These are phyloP conservation scores for Hyphopichia burtonii DNA, from an alignment of 1,139 yeast species.

Conservation along the genomic window DNA sequence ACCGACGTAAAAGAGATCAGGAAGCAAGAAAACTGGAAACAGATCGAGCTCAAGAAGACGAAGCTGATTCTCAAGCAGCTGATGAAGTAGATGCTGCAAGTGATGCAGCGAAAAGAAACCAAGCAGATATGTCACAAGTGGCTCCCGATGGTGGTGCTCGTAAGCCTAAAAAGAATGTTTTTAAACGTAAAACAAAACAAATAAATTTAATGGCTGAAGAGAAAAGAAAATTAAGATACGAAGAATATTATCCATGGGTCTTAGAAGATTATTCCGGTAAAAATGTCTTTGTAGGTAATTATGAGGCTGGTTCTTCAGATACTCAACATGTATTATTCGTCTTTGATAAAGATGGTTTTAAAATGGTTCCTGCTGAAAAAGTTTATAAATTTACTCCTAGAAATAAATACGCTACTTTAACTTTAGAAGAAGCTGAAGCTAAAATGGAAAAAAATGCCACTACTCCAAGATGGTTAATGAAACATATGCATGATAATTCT, in stretches of 20 bases:
- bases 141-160: constrained; percentile 96
- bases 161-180: constrained; percentile 57
- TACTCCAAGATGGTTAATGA: constrained; percentile 96
- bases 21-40: constrained; percentile 23
- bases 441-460: constrained; percentile 80
- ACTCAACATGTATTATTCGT: constrained; percentile 78
- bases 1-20: constrained; percentile 54
- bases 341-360: constrained; percentile 84
- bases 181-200: constrained; percentile 83
- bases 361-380: constrained; percentile 92
- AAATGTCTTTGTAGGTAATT: constrained; percentile 93
- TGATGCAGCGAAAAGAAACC: constrained; percentile 17
- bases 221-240: constrained; percentile 81
- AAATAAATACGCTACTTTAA: constrained; percentile 88
- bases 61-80: constrained; percentile 12
- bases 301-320: constrained; percentile 91
- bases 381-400: constrained; percentile 92
- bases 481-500: constrained; percentile 69
- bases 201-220: constrained; percentile 76
- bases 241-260: constrained; percentile 97
- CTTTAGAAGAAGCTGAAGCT: constrained; percentile 95
- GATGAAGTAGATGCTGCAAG: constrained; percentile 5
- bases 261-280: constrained; percentile 93
- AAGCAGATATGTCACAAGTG: constrained; percentile 63
- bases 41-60: constrained; percentile 32